Conservation (phyloP, 192 early-diverging fungal genomes). For the Podochytrium sp. region DNA sequence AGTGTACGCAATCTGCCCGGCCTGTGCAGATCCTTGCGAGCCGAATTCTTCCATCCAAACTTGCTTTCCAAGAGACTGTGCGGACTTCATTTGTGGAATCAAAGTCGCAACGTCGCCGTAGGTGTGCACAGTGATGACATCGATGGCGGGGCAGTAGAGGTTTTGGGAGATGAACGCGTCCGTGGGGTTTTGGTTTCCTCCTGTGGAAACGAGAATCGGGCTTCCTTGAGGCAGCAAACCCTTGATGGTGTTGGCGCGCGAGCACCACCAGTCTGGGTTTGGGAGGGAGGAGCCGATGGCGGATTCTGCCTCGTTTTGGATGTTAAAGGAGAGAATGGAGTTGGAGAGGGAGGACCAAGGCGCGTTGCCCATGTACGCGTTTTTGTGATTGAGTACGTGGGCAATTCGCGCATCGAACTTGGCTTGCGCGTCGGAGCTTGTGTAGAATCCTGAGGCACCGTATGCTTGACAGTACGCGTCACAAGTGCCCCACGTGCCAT, state of each 20-base stretch:
- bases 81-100: neutral
- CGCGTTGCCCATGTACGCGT: neutral
- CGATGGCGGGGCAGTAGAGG: neutral
- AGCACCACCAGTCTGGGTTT: neutral
- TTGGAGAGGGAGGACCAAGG: neutral
- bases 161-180: neutral
- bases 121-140: neutral
- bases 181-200: neutral
- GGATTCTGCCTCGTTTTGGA: neutral
- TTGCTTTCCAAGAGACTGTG: neutral
- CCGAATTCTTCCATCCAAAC: neutral
- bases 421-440: neutral
- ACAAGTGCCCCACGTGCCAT: slow-evolving; percentile 23
- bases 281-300: neutral
- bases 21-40: neutral
- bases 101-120: neutral
- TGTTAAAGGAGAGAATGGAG: neutral
- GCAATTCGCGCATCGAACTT: neutral
- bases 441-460: neutral
- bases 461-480: slow-evolving; percentile 31
- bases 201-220: neutral
- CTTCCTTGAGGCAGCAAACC: neutral
- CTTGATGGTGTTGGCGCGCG: neutral
- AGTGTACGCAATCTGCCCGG: neutral
- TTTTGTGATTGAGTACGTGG: neutral